Conservation (phyloP, 805 yeast species). For the Metschnikowia noctiluminum region DNA sequence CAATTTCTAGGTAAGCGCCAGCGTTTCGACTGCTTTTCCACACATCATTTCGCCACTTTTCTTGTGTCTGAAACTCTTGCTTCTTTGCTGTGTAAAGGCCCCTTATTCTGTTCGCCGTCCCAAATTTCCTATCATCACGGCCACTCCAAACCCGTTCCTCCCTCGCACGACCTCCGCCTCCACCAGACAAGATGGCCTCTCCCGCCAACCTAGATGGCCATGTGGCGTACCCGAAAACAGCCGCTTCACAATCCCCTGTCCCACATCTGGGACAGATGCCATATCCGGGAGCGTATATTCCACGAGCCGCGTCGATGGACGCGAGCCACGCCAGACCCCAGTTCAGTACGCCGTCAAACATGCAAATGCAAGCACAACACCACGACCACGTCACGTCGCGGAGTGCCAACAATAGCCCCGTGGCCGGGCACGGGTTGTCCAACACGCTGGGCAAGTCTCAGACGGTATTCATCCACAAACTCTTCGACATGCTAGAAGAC, state of each 20-base stretch:
- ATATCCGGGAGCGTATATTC: conserved; percentile 4
- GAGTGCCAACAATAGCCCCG: conserved; percentile 11
- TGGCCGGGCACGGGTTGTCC: conserved; percentile 4
- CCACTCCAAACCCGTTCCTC: too few species aligned
- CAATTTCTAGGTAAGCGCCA: too few species aligned
- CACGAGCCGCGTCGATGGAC: conserved; percentile 6
- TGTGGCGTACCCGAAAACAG: background rate
- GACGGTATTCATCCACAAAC: conserved; percentile 74
- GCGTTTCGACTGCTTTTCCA: too few species aligned
- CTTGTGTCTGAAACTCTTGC: too few species aligned
- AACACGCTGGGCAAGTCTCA: conserved; percentile 31
- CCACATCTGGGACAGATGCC: background rate
- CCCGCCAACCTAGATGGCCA: conserved; percentile 1
- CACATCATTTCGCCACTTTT: too few species aligned
- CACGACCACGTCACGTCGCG: conserved; percentile 5
- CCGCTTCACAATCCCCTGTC: background rate
- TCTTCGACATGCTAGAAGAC: conserved; percentile 89
- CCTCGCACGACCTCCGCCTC: background rate
- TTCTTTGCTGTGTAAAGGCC: too few species aligned
- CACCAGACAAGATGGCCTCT: too few species aligned
- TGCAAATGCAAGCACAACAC: conserved; percentile 2
- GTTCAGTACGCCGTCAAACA: background rate
- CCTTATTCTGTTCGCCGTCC: too few species aligned
- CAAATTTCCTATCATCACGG: too few species aligned
- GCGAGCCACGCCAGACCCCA: background rate